Conservation (phyloP, 1,139 yeast species). For the Blastobotrys ciferrii region DNA sequence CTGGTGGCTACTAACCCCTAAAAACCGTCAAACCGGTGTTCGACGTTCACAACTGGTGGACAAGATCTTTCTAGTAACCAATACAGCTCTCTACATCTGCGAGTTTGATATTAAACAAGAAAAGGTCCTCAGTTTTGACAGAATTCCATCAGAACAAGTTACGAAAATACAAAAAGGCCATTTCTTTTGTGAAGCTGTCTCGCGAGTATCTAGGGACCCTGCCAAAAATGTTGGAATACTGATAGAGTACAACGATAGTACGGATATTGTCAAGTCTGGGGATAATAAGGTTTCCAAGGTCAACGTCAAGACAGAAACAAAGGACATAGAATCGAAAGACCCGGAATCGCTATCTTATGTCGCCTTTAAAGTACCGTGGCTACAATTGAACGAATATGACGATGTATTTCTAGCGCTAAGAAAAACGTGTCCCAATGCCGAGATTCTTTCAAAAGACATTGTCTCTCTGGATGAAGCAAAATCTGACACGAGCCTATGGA, state of each 20-base stretch:
- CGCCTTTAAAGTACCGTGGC: conserved; percentile 35
- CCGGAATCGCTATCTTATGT: not conserved
- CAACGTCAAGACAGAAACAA: not conserved
- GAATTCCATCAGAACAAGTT: conserved; percentile 20
- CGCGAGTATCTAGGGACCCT: conserved; percentile 29
- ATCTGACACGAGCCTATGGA: conserved; percentile 36
- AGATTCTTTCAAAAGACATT: conserved; percentile 33
- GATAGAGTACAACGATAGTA: conserved; percentile 29
- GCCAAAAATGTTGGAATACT: conserved; percentile 26
- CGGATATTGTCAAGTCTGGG: not conserved
- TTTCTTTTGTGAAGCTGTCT: conserved; percentile 28
- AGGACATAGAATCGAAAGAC: not conserved
- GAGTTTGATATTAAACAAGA: conserved; percentile 26
- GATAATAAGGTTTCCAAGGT: conserved; percentile 1
- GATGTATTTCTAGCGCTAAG: conserved; percentile 32
- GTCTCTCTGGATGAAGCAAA: conserved; percentile 38
- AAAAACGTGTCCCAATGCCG: conserved; percentile 31
- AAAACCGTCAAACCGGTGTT: conserved; percentile 14
- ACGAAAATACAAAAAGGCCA: conserved; percentile 24
- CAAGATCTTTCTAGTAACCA: conserved; percentile 26
- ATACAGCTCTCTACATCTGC: conserved; percentile 26
- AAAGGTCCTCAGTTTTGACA: conserved; percentile 24
- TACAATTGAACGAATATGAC: conserved; percentile 24
- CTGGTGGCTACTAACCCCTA: conserved; percentile 28
- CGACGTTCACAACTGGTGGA: conserved; percentile 23